phyloP scores from a whole-genome alignment of 805 yeast genomes.

The Pichia exigua region DNA sequence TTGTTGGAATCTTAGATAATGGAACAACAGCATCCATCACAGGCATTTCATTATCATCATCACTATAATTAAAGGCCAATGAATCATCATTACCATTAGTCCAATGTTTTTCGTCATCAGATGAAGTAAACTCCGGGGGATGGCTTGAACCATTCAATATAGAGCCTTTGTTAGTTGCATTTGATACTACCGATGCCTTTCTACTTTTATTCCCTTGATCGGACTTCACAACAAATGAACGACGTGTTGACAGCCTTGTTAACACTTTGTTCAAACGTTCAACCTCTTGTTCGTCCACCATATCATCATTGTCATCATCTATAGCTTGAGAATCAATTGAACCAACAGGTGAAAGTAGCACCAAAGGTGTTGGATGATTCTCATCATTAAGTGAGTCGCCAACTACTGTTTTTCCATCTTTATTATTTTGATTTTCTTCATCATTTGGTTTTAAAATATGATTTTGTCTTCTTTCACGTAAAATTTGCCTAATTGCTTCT shows the following conservation, averaged over 20 bases:
- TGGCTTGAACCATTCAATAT: too few relatives aligned
- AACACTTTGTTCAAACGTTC: constrained; percentile 28
- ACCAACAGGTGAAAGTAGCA: background rate
- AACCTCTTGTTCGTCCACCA: constrained; percentile 14
- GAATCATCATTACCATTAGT: background rate
- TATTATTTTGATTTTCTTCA: constrained; percentile 6
- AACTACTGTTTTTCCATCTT: background rate
- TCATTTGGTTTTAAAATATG: constrained; percentile 13
- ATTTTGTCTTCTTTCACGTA: constrained; percentile 30
- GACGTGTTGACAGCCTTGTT: constrained; percentile 27
- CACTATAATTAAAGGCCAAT: background rate
- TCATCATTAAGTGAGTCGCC: background rate
- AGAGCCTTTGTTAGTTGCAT: background rate
- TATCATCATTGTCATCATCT: constrained; percentile 1
- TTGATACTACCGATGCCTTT: background rate
- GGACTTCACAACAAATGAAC: constrained; percentile 9
- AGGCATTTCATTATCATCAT: constrained; percentile 27
- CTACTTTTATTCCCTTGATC: background rate
- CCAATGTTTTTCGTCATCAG: background rate
- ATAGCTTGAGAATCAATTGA: constrained; percentile 3
- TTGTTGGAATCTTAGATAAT: constrained; percentile 25
- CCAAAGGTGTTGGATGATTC: background rate
- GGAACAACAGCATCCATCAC: constrained; percentile 31
- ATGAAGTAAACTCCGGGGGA: background rate
- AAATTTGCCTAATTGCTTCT: constrained; percentile 41